phyloP scores from a whole-genome alignment of 2,329 filamentous ascomycete genomes.

The Aspergillus intermedius region DNA sequence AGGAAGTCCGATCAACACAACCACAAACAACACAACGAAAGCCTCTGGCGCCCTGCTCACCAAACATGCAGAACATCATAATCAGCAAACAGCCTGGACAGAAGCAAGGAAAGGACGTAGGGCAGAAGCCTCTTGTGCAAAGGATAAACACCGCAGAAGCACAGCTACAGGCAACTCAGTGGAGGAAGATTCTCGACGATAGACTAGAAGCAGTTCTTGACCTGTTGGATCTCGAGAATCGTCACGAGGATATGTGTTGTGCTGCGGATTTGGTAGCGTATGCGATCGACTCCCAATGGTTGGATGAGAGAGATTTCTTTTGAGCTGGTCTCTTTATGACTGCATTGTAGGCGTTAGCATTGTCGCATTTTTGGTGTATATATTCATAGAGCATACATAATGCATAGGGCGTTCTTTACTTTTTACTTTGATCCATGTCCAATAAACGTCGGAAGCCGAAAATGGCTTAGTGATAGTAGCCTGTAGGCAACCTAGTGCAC shows the following conservation, averaged over 20 bases:
- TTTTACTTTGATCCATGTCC: too few species aligned
- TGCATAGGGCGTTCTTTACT: too few species aligned
- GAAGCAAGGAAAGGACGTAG: neutral
- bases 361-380: too few species aligned
- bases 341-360: neutral
- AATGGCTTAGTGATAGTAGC: too few species aligned
- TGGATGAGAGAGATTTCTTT: conserved; percentile 35
- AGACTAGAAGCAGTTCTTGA: conserved; percentile 27
- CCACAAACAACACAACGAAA: conserved; percentile 13
- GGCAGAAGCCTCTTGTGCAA: conserved; percentile 1
- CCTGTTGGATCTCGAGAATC: conserved; percentile 32
- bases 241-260: conserved; percentile 37
- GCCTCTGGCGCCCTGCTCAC: conserved; percentile 27
- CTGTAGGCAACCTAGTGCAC: too few species aligned
- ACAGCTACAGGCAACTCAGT: conserved; percentile 12
- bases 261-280: conserved; percentile 39
- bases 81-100: conserved; percentile 4
- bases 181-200: conserved; percentile 26
- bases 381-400: too few species aligned
- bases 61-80: conserved; percentile 19
- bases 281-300: conserved; percentile 38
- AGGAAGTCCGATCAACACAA: conserved; percentile 7
- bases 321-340: conserved; percentile 3
- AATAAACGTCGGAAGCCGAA: too few species aligned
- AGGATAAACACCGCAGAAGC: conserved; percentile 8